These are phyloP conservation scores for Lepiota venenata DNA, from an alignment of 768 basidiomycete species.

Conservation along the genomic window DNA sequence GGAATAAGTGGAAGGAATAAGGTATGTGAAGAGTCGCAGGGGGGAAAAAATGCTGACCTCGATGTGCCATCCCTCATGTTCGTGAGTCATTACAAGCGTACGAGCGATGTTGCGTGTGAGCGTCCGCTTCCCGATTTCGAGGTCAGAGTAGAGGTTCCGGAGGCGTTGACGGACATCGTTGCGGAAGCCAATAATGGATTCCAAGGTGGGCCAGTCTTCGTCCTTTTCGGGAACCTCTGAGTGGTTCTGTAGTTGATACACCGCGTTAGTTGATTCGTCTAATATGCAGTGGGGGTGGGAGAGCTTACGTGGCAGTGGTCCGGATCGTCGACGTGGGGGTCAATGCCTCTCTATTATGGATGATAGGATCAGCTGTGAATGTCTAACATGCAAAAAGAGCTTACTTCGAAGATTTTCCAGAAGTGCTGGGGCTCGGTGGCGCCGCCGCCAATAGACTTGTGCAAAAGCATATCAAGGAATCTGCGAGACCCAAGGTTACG, in stretches of 20 bases:
- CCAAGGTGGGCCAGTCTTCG: slow-evolving; percentile 84
- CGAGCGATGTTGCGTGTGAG: slow-evolving; percentile 67
- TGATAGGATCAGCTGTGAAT: slow-evolving; percentile 1
- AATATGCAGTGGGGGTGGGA: background rate
- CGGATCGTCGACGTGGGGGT: slow-evolving; percentile 91
- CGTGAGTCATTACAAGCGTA: slow-evolving; percentile 79
- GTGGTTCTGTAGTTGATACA: slow-evolving; percentile 52
- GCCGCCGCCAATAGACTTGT: slow-evolving; percentile 60
- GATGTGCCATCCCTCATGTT: slow-evolving; percentile 89
- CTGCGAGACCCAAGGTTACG: slow-evolving; percentile 23
- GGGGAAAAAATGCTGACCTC: slow-evolving; percentile 48
- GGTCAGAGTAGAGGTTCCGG: slow-evolving; percentile 56
- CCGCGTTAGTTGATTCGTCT: background rate
- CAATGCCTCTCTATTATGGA: slow-evolving; percentile 67
- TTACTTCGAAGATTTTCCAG: slow-evolving; percentile 69
- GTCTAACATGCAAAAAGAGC: background rate
- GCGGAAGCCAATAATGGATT: slow-evolving; percentile 71
- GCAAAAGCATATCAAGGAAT: slow-evolving; percentile 85
- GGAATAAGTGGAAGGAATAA: background rate
- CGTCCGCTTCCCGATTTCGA: slow-evolving; percentile 42
- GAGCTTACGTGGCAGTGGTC: slow-evolving; percentile 73
- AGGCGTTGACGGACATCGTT: slow-evolving; percentile 73
- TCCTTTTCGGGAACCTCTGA: slow-evolving; percentile 82
- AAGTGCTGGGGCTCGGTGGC: slow-evolving; percentile 76
- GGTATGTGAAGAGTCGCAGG: background rate